Percentiles rank a stretch among this genome's conserved stretches.
phyloP scores from a whole-genome alignment of 2,329 filamentous ascomycete genomes.

The Diaporthe amygdali region DNA sequence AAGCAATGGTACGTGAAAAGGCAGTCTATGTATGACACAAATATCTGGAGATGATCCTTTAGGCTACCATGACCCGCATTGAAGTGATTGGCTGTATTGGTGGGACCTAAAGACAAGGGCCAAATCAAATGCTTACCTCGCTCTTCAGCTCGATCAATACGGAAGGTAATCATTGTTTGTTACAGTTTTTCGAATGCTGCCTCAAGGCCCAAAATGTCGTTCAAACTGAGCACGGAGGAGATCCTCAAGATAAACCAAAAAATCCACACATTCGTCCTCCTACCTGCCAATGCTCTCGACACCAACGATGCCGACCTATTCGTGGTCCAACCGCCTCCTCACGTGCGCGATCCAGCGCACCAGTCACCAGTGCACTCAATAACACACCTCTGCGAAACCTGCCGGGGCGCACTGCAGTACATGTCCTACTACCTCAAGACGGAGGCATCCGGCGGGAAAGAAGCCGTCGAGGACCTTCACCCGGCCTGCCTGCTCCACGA shows the following conservation, averaged over 20 bases:
- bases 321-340: slow-evolving; percentile 14
- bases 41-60: neutral
- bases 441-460: neutral
- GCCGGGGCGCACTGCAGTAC: neutral
- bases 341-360: neutral
- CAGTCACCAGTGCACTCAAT: neutral
- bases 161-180: neutral
- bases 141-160: neutral
- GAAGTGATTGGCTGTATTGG: neutral
- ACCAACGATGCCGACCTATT: slow-evolving; percentile 20
- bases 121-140: neutral
- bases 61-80: neutral
- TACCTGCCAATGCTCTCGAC: neutral
- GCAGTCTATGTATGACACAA: neutral
- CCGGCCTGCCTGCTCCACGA: slow-evolving; percentile 17
- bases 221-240: slow-evolving; percentile 9
- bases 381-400: neutral
- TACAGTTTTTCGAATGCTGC: no score
- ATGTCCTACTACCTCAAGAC: neutral
- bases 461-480: neutral
- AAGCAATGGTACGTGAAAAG: neutral
- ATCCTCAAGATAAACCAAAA: slow-evolving; percentile 20
- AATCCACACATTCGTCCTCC: slow-evolving; percentile 16
- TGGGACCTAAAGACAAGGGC: neutral
- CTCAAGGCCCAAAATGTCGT: neutral